Conservation (phyloP, 1,284 basidiomycete genomes). For the Marasmius fiardii region DNA sequence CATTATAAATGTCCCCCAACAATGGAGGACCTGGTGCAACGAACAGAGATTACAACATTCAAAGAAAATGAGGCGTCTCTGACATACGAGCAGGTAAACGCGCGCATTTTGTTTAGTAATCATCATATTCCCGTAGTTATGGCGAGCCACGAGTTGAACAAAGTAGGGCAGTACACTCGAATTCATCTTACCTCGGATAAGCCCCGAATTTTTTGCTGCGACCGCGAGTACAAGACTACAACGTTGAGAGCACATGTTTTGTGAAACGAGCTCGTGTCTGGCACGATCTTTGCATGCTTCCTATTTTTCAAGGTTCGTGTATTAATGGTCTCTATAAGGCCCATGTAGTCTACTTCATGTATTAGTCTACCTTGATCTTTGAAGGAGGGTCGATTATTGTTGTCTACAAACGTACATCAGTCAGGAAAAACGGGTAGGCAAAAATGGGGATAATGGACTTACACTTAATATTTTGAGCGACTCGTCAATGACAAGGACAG, state of each 20-base stretch:
- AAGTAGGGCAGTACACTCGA: too few relatives aligned
- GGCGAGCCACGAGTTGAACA: too few relatives aligned
- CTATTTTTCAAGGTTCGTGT: conserved; percentile 7
- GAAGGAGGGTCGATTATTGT: conserved; percentile 43
- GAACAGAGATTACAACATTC: background rate
- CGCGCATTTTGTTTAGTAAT: background rate
- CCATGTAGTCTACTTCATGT: background rate
- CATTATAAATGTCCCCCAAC: background rate
- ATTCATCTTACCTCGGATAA: background rate
- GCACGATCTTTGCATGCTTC: background rate
- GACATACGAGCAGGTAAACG: background rate
- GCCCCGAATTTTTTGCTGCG: background rate
- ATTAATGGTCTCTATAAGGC: background rate
- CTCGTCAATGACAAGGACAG: conserved; percentile 91
- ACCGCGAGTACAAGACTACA: too few relatives aligned
- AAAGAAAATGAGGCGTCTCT: background rate
- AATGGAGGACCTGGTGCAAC: background rate
- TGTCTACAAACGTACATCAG: conserved; percentile 25
- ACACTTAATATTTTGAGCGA: conserved; percentile 84
- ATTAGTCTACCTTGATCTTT: conserved; percentile 41
- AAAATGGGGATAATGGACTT: conserved; percentile 25
- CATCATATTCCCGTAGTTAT: background rate
- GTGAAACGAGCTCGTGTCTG: background rate
- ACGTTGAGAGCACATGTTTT: background rate
- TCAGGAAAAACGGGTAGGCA: background rate